Evolutionary conservation across 352 stramenopile species (phyloP), one percentile per base, ranked within the genome.

Genomic region (Globisporangium carolinianum): DNA sequence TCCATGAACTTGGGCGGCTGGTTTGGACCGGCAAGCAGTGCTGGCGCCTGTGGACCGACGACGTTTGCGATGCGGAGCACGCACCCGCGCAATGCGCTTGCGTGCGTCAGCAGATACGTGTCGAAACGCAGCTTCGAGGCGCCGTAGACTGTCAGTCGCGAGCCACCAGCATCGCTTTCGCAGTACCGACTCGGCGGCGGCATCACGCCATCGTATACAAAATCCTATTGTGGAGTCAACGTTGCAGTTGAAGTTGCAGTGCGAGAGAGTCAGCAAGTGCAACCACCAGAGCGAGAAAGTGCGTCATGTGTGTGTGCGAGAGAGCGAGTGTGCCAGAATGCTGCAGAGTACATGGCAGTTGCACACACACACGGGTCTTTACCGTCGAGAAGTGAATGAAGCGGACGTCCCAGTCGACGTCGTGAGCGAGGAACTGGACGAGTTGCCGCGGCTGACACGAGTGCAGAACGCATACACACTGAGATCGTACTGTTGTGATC

Each of bases 51-150:
- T 0, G 70, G 72, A 10, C 79, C 79, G 24, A 89, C 54, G 7
- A 89, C 76, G 47, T 89, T 89, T 12, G 79, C 76, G 51, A 89
- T 80, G 37, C 79, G 79, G 48, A 89, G 65, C 42, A 83, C 41
- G 11, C 61, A 10, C 1, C 55, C 52, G 4, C 55, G 24, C 6
- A 79, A 54, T 4, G 55, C 39, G 4, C 53, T 17, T 17, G 38
- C 43, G 15, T 54, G 39, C 0, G 56, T 32, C 4, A 75, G 18
- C 4, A 89, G 53, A 48, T 66, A 73, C 5, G 67, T 14, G 50
- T 87, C 79, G 50, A 89, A 87, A 8, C 56, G 51, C 17, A 89
- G 67, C 57, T 89, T 89, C 8, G 63, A 64, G 0, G 63, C 35
- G 11, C 74, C 73, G 52, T 89, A 89, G 3, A 74, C 65, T 12